A percentile compares a stretch with the other conserved stretches of the same genome.
These are phyloP conservation scores for Maudiozyma saulgeensis DNA, from an alignment of 805 yeast genomes.

Conservation along the genomic window DNA sequence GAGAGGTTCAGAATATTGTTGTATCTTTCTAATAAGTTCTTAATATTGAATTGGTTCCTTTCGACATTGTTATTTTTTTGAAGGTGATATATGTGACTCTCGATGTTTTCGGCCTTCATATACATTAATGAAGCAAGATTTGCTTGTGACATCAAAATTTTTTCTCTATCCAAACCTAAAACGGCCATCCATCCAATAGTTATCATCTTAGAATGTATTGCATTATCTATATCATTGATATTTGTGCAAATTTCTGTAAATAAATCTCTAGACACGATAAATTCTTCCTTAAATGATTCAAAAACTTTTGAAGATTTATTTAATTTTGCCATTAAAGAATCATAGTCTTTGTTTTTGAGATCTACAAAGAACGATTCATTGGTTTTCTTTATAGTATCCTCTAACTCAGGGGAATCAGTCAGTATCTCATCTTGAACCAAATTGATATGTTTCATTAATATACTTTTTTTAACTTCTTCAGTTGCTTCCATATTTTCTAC, in stretches of 20 bases:
- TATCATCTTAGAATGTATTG: conserved; percentile 46
- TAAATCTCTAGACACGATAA: conserved; percentile 62
- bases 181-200: conserved; percentile 58
- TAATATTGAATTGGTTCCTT: background rate
- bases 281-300: conserved; percentile 62
- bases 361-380: conserved; percentile 1
- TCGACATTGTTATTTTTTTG: background rate
- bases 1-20: conserved; percentile 26
- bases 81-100: conserved; percentile 28
- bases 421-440: conserved; percentile 47
- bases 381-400: conserved; percentile 10
- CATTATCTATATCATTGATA: conserved; percentile 48
- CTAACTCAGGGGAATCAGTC: conserved; percentile 22
- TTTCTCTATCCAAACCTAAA: conserved; percentile 51
- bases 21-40: conserved; percentile 13
- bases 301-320: conserved; percentile 37
- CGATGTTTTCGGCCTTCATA: conserved; percentile 50
- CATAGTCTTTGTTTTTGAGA: conserved; percentile 5
- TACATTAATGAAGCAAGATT: conserved; percentile 59
- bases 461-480: conserved; percentile 39
- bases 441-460: conserved; percentile 46
- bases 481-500: conserved; percentile 32
- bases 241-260: conserved; percentile 56
- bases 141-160: conserved; percentile 50
- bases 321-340: background rate